A percentile compares a stretch with the other conserved stretches of the same genome.
Conservation (phyloP, 169 alveolate species). For the Theileria annulata region DNA sequence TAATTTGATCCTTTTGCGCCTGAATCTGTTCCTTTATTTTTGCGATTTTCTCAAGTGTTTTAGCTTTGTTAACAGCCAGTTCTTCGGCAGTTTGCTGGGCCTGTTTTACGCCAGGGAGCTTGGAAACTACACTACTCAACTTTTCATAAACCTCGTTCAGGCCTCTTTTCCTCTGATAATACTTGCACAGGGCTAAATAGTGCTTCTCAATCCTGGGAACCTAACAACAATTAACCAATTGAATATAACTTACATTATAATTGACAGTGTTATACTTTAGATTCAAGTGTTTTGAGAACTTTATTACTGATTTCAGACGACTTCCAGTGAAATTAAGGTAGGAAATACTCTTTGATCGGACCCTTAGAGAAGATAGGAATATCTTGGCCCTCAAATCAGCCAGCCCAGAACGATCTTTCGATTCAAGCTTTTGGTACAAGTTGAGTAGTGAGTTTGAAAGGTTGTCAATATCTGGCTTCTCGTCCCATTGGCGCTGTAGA, state of each 20-base stretch:
- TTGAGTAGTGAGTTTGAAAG: constrained; percentile 50
- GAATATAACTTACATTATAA: constrained; percentile 34
- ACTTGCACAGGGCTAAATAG: constrained; percentile 8
- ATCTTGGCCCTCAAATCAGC: constrained; percentile 29
- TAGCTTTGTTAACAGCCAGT: constrained; percentile 4
- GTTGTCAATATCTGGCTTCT: constrained; percentile 62
- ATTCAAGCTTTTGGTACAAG: constrained; percentile 24
- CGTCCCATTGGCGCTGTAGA: constrained; percentile 65
- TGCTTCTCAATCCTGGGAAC: constrained; percentile 46
- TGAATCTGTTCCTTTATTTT: constrained; percentile 27
- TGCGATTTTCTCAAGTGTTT: constrained; percentile 19
- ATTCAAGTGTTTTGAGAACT: constrained; percentile 11
- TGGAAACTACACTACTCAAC: constrained; percentile 42
- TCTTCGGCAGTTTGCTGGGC: constrained; percentile 29
- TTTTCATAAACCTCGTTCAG: constrained; percentile 55
- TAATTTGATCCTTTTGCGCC: constrained; percentile 45
- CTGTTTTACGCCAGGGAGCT: constrained; percentile 47
- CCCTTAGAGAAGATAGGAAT: constrained; percentile 33
- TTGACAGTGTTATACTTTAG: constrained; percentile 22
- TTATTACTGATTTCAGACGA: constrained; percentile 22
- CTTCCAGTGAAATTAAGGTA: constrained; percentile 21
- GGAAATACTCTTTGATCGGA: constrained; percentile 32
- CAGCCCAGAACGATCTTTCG: background rate
- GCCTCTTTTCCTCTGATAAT: constrained; percentile 19
- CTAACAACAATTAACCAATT: constrained; percentile 8